phyloP scores from a whole-genome alignment of 1,284 basidiomycete genomes.

The Neonothopanus nambi region DNA sequence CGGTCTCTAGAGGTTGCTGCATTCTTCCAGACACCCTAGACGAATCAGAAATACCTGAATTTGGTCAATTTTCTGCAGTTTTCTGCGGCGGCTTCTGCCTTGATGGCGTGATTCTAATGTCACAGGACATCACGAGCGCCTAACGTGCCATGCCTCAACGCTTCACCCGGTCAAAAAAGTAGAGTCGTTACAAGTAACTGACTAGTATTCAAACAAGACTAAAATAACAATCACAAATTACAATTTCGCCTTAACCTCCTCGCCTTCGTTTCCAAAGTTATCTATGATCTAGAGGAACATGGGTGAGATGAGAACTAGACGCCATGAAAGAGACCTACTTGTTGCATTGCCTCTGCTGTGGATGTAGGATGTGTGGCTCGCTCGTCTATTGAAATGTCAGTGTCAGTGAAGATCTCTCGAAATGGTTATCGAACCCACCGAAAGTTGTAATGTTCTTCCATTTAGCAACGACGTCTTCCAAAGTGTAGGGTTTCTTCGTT shows the following conservation, averaged over 20 bases:
- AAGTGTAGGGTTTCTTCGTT: constrained; percentile 68
- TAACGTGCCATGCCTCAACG: too few relatives aligned
- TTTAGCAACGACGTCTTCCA: constrained; percentile 77
- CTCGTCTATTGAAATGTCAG: constrained; percentile 48
- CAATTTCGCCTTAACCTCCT: constrained; percentile 48
- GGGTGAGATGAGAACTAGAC: background rate
- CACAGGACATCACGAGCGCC: too few relatives aligned
- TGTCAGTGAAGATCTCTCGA: background rate
- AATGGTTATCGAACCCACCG: constrained; percentile 44
- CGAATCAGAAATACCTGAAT: background rate
- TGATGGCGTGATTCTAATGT: constrained; percentile 2
- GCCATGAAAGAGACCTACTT: constrained; percentile 38
- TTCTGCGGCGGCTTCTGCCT: too few relatives aligned
- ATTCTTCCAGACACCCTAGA: too few relatives aligned
- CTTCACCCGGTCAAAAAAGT: too few relatives aligned
- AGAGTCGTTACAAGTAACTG: too few relatives aligned
- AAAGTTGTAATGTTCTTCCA: constrained; percentile 87
- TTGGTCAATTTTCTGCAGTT: background rate
- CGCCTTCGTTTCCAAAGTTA: constrained; percentile 75
- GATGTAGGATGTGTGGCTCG: constrained; percentile 78
- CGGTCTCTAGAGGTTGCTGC: background rate
- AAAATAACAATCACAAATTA: constrained; percentile 23
- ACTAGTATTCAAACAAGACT: too few relatives aligned
- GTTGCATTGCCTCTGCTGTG: constrained; percentile 71
- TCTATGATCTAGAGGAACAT: constrained; percentile 56